Evolutionary conservation across 306 rosid species (phyloP).

Genomic region (Prunus fruticosa): DNA sequence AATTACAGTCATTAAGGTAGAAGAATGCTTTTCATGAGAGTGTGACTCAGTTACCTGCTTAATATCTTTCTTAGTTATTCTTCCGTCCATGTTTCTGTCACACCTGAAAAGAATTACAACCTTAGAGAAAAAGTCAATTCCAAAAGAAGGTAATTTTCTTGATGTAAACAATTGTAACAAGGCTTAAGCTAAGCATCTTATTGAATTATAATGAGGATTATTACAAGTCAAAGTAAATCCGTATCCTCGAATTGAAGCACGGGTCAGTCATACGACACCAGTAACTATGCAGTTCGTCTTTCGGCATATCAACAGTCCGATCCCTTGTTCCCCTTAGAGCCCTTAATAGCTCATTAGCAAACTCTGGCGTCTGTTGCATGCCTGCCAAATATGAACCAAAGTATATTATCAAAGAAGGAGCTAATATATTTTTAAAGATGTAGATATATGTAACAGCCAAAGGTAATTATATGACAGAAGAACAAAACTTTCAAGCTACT

Average conservation of each 20-base stretch:
- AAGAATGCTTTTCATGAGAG: neutral
- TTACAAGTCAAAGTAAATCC: constrained; percentile 78
- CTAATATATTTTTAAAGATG: neutral
- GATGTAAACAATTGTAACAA: neutral
- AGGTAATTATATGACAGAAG: neutral
- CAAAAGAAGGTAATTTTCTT: neutral
- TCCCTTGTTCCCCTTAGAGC: constrained; percentile 56
- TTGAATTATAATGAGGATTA: neutral
- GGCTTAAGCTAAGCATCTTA: neutral
- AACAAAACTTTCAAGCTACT: too few relatives aligned
- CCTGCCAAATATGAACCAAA: constrained; percentile 34
- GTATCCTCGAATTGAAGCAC: constrained; percentile 50
- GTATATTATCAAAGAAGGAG: neutral
- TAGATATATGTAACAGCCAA: neutral
- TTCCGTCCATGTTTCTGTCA: constrained; percentile 73
- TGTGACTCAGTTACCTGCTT: constrained; percentile 49
- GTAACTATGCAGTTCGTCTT: constrained; percentile 49
- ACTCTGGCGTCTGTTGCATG: constrained; percentile 65
- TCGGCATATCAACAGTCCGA: constrained; percentile 51
- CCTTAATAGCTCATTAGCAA: constrained; percentile 62
- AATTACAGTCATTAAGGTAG: neutral
- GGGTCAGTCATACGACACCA: constrained; percentile 63
- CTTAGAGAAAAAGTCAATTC: constrained; percentile 7
- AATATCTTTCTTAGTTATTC: constrained; percentile 54
- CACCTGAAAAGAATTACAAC: constrained; percentile 45